Percentiles rank a stretch among this genome's conserved stretches.
Conservation (phyloP, 2,329 filamentous ascomycete genomes). For the Aspergillus sp. region DNA sequence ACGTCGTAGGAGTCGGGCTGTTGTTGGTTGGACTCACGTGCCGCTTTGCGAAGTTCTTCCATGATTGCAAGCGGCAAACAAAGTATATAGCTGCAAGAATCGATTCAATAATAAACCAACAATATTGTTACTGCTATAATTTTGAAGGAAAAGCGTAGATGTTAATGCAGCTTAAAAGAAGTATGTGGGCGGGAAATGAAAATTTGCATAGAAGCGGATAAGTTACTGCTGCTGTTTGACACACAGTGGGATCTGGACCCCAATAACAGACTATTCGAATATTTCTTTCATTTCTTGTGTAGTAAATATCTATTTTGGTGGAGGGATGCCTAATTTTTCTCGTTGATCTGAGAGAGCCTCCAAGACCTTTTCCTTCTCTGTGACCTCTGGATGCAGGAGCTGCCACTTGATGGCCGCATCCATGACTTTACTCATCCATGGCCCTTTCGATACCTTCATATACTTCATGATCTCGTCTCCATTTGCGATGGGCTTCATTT, state of each 20-base stretch:
- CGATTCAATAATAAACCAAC: no score
- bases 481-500: conserved; percentile 61
- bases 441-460: conserved; percentile 59
- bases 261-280: not conserved
- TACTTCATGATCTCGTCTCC: conserved; percentile 65
- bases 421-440: conserved; percentile 76
- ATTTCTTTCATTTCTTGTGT: not conserved
- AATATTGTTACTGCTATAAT: no score
- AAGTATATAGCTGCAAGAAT: not conserved
- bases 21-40: conserved; percentile 17
- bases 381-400: conserved; percentile 64
- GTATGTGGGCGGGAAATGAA: not conserved
- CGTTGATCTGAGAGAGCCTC: conserved; percentile 51
- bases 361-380: conserved; percentile 54
- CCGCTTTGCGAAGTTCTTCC: conserved; percentile 24
- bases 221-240: not conserved
- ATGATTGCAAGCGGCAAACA: conserved; percentile 7
- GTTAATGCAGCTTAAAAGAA: not conserved
- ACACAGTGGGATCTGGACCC: not conserved
- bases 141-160: no score
- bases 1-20: conserved; percentile 5
- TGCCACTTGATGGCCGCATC: conserved; percentile 84
- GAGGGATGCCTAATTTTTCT: conserved; percentile 42
- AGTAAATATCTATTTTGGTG: not conserved
- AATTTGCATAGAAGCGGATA: not conserved